phyloP scores from a whole-genome alignment of 331 rosid species.

The Malus hybrid region DNA sequence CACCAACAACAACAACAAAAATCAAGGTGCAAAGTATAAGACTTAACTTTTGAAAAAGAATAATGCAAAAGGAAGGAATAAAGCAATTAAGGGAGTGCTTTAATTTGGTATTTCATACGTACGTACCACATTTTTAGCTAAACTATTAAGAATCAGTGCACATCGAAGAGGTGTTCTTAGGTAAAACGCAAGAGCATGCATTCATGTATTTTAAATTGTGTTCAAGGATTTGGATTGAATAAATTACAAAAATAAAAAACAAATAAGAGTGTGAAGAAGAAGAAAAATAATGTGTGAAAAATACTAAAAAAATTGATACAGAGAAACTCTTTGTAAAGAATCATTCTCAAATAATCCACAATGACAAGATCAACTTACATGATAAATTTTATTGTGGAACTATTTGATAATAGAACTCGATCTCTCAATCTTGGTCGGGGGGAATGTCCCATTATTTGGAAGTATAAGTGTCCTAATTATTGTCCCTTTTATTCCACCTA shows the following conservation, averaged over 20 bases:
- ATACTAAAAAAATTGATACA: no score
- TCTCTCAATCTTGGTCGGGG: neutral
- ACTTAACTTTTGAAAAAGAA: neutral
- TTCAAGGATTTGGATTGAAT: no score
- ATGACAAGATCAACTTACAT: neutral
- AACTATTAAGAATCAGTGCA: neutral
- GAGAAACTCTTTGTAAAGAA: neutral
- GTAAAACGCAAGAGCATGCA: neutral
- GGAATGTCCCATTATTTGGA: constrained; percentile 1
- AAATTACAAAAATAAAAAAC: no score
- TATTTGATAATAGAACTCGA: neutral
- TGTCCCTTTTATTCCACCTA: neutral
- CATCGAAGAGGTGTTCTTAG: neutral
- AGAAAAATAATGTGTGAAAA: no score
- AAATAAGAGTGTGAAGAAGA: no score
- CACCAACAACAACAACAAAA: neutral
- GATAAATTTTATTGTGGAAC: neutral
- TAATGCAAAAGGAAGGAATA: neutral
- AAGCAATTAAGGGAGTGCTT: neutral
- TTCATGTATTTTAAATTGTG: no score
- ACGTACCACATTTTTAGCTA: no score
- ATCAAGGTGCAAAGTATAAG: neutral
- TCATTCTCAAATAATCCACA: neutral
- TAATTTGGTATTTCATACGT: no score
- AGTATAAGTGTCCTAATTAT: constrained; percentile 2